These are phyloP conservation scores for Phialophora chinensis DNA, from an alignment of 2,329 filamentous ascomycete species.

Conservation along the genomic window DNA sequence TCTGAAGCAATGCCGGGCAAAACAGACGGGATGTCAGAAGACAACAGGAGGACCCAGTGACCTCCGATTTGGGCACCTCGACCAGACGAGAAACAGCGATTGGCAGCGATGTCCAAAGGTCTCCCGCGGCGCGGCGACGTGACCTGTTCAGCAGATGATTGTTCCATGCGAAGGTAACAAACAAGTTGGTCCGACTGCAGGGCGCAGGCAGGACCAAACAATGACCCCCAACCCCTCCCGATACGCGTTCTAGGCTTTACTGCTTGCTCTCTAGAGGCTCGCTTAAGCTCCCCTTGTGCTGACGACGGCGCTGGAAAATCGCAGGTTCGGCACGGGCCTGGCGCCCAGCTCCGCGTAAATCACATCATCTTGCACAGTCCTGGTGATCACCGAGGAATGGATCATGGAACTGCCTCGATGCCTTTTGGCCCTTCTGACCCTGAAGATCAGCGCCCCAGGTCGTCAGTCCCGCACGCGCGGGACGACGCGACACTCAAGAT, in stretches of 20 bases:
- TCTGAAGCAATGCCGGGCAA: slow-evolving; percentile 11
- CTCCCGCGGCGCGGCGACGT: slow-evolving; percentile 2
- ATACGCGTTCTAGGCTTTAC: slow-evolving; percentile 6
- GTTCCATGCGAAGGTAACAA: not conserved
- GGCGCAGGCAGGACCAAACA: not conserved
- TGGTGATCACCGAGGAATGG: too few species aligned
- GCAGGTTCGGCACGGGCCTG: slow-evolving; percentile 11
- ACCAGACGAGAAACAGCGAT: not conserved
- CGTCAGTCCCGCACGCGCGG: too few species aligned
- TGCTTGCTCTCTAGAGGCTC: slow-evolving; percentile 17
- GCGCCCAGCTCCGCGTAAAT: slow-evolving; percentile 12
- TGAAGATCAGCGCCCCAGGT: not conserved
- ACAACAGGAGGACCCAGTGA: slow-evolving; percentile 14
- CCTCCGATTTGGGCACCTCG: not conserved
- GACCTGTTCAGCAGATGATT: slow-evolving; percentile 8
- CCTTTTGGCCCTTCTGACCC: not conserved
- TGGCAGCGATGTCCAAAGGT: not conserved
- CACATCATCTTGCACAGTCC: slow-evolving; percentile 1
- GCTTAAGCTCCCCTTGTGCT: slow-evolving; percentile 10
- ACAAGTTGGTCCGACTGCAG: not conserved
- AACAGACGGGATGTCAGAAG: slow-evolving; percentile 9
- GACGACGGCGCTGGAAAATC: slow-evolving; percentile 1
- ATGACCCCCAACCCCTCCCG: not conserved
- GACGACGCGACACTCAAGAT: not conserved
- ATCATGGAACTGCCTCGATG: not conserved